These are phyloP conservation scores for Plenodomus biglobosus DNA, from an alignment of 2,329 filamentous ascomycete species.

Conservation along the genomic window DNA sequence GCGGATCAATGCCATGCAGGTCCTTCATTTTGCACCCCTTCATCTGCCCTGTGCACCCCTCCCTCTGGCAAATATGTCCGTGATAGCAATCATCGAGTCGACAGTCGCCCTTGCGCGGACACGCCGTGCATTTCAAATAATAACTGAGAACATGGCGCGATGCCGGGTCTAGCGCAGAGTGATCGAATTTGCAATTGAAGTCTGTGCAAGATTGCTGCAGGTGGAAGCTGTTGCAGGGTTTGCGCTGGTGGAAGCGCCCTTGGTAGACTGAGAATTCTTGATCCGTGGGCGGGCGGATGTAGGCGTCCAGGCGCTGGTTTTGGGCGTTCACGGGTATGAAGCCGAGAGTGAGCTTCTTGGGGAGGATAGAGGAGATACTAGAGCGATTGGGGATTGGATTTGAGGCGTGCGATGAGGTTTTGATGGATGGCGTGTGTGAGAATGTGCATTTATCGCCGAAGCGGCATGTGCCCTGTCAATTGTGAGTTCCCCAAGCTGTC, in stretches of 20 bases:
- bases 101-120: constrained; percentile 46
- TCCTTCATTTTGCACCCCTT: constrained; percentile 34
- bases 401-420: background rate
- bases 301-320: constrained; percentile 52
- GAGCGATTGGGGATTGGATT: constrained; percentile 3
- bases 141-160: constrained; percentile 48
- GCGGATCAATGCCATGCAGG: constrained; percentile 23
- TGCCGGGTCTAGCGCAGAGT: constrained; percentile 46
- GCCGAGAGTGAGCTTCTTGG: constrained; percentile 10
- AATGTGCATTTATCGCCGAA: constrained; percentile 27
- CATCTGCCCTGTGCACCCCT: constrained; percentile 22
- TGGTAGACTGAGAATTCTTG: constrained; percentile 48
- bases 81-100: constrained; percentile 48
- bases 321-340: constrained; percentile 52
- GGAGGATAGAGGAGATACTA: constrained; percentile 22
- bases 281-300: constrained; percentile 40
- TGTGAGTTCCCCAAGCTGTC: constrained; percentile 3
- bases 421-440: constrained; percentile 11
- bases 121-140: constrained; percentile 50
- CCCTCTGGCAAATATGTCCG: constrained; percentile 51
- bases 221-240: constrained; percentile 55
- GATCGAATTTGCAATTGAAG: constrained; percentile 49
- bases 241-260: constrained; percentile 35
- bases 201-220: constrained; percentile 46
- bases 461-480: constrained; percentile 22